Evolutionary conservation across 179 eudicot genomes (phyloP).

Genomic region (Silene vulgaris): DNA sequence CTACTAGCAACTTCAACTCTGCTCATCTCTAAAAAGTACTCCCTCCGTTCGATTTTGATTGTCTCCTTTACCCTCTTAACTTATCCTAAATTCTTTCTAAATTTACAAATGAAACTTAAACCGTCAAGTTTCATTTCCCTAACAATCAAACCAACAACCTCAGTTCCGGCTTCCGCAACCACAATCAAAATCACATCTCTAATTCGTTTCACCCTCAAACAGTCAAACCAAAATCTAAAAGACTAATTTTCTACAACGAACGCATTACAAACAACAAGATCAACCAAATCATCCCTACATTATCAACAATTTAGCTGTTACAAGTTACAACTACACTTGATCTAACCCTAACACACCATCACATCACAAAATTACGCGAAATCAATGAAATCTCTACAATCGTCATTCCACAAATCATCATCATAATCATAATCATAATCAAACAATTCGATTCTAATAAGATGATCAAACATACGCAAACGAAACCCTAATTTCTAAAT

Average conservation of each 20-base stretch:
- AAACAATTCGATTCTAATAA: background rate
- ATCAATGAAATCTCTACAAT: background rate
- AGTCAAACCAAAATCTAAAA: background rate
- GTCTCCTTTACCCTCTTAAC: too few relatives aligned
- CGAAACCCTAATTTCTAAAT: slow-evolving; percentile 1
- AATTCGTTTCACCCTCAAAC: background rate
- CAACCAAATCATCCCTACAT: background rate
- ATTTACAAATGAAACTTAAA: too few relatives aligned
- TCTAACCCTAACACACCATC: background rate
- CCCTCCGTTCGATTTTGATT: too few relatives aligned
- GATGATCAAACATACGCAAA: background rate
- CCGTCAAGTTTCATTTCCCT: too few relatives aligned
- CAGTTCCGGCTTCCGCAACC: background rate
- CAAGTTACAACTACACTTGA: background rate
- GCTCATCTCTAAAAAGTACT: too few relatives aligned
- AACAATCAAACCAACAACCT: too few relatives aligned
- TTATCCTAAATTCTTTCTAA: too few relatives aligned
- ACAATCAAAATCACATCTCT: background rate
- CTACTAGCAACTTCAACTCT: too few relatives aligned
- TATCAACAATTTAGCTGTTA: background rate
- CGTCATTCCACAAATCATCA: background rate
- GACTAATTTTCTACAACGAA: background rate
- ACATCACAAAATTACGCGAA: background rate
- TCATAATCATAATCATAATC: background rate
- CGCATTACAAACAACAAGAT: background rate